These are phyloP conservation scores for Podaxis sp. DNA, from an alignment of 768 basidiomycete genomes.

Conservation along the genomic window DNA sequence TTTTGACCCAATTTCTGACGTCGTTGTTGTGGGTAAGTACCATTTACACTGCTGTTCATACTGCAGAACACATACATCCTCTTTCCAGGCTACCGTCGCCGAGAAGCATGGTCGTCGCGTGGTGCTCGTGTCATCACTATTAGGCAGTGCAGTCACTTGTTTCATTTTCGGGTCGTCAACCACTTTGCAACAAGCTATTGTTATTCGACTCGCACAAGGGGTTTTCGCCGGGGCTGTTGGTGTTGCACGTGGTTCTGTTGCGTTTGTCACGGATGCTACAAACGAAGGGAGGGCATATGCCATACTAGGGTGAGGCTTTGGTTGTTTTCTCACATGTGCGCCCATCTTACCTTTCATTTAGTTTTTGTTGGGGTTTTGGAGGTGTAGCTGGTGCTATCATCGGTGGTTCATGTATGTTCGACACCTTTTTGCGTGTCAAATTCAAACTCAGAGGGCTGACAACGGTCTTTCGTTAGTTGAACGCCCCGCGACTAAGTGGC, in stretches of 20 bases:
- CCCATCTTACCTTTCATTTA: constrained; percentile 26
- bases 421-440: background rate
- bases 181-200: constrained; percentile 76
- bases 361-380: constrained; percentile 96
- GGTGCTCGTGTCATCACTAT: constrained; percentile 81
- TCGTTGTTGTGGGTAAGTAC: constrained; percentile 83
- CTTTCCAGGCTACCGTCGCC: constrained; percentile 79
- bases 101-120: constrained; percentile 85
- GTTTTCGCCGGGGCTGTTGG: constrained; percentile 94
- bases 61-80: constrained; percentile 1
- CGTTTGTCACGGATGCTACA: constrained; percentile 83
- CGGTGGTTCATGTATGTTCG: constrained; percentile 75
- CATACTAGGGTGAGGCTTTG: constrained; percentile 66
- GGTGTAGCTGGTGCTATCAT: constrained; percentile 90
- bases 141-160: constrained; percentile 84
- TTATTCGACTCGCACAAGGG: constrained; percentile 85
- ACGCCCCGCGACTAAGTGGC: constrained; percentile 86
- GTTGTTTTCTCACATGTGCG: constrained; percentile 5
- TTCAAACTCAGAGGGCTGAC: constrained; percentile 15
- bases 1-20: constrained; percentile 94
- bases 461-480: constrained; percentile 53
- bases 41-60: constrained; percentile 14
- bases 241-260: constrained; percentile 86
- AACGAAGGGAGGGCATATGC: constrained; percentile 97
- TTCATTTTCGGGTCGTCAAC: constrained; percentile 77